A percentile compares a stretch with the other conserved stretches of the same genome.
These are phyloP conservation scores for Podila epicladia DNA, from an alignment of 192 early-diverging fungal species.

Conservation along the genomic window DNA sequence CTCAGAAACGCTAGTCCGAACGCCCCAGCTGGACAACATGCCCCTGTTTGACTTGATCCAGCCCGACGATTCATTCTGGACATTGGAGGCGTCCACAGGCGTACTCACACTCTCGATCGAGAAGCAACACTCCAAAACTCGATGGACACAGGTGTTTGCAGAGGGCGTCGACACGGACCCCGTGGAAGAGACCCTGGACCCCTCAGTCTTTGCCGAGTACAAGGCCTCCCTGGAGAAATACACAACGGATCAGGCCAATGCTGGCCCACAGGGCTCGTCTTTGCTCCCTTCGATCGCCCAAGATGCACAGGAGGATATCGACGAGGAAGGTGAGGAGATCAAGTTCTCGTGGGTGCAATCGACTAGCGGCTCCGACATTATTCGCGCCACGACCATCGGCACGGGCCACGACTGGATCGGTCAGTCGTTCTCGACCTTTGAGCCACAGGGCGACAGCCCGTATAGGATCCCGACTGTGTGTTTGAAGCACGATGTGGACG, in stretches of 20 bases:
- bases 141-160: conserved; percentile 78
- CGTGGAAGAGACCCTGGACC: conserved; percentile 70
- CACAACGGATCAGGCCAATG: conserved; percentile 57
- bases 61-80: conserved; percentile 72
- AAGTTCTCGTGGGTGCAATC: conserved; percentile 55
- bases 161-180: conserved; percentile 58
- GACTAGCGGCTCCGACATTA: conserved; percentile 48
- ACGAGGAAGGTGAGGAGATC: conserved; percentile 55
- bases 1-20: conserved; percentile 4
- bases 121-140: conserved; percentile 65
- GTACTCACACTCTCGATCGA: conserved; percentile 69
- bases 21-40: conserved; percentile 33
- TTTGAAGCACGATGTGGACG: conserved; percentile 76
- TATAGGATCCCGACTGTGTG: conserved; percentile 63
- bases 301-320: conserved; percentile 48
- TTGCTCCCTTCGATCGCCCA: conserved; percentile 17
- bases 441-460: conserved; percentile 30
- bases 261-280: conserved; percentile 23
- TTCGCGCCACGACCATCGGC: conserved; percentile 54
- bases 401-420: conserved; percentile 72
- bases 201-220: conserved; percentile 67
- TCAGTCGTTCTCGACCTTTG: conserved; percentile 41
- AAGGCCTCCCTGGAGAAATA: conserved; percentile 68
- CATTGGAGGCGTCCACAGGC: conserved; percentile 63
- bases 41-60: conserved; percentile 58